Evolutionary conservation across 768 basidiomycete genomes (phyloP).

Genomic region (Auricularia auricula-judae): DNA sequence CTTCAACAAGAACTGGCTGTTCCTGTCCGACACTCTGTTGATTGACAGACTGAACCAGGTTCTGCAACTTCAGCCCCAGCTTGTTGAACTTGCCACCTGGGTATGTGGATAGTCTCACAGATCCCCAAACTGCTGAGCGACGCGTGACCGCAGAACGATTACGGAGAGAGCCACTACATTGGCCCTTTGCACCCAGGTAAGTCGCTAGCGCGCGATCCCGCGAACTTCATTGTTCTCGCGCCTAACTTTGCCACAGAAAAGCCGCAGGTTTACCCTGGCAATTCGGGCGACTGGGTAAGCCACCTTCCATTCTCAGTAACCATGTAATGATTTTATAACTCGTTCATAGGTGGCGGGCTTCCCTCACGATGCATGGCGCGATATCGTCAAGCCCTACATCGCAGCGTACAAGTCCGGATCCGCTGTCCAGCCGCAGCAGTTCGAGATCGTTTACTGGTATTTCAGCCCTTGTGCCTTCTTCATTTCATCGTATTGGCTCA

Average conservation of each 20-base stretch:
- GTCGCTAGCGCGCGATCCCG: not conserved
- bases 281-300: not conserved
- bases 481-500: not conserved
- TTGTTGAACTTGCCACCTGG: slow-evolving; percentile 56
- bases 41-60: slow-evolving; percentile 54
- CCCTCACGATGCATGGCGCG: not conserved
- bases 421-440: not conserved
- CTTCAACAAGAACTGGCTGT: slow-evolving; percentile 60
- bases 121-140: not conserved
- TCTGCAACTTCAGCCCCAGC: slow-evolving; percentile 35
- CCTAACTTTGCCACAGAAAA: not conserved
- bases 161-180: slow-evolving; percentile 66
- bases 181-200: slow-evolving; percentile 27
- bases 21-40: slow-evolving; percentile 51
- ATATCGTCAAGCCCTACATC: not conserved
- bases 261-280: not conserved
- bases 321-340: not conserved
- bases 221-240: no score
- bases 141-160: slow-evolving; percentile 26
- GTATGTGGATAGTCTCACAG: slow-evolving; percentile 25
- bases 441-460: not conserved
- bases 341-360: not conserved
- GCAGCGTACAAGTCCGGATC: not conserved
- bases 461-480: not conserved
- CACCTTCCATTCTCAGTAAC: not conserved